Base-by-base conservation (phyloP, 164 flowering plant species). In the Akebia trifoliata region DNA sequence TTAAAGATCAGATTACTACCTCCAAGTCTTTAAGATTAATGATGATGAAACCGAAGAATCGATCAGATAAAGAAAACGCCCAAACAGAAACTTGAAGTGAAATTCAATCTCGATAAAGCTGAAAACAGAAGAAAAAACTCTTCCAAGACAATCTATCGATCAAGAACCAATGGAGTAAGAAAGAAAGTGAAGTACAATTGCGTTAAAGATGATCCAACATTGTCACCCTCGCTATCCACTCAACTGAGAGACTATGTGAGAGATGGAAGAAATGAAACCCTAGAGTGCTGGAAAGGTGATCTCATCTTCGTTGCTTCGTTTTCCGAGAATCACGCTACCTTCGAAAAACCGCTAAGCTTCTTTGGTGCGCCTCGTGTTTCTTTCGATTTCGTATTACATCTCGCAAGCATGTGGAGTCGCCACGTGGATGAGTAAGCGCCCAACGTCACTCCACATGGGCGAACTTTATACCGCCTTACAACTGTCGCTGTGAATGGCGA, bases 191-290 rank as follows among this genome's bases (percentile, higher is more conserved):
- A 10, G 10, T 17, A 10, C 18, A 11, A 11, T 15, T 31, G 38
- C 38, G 11, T 30, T 31, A 5, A 18, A 18, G 21, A 12, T 43
- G 18, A 11, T 21, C 24, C 24, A 9, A 9, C 9, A 18, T 18
- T 8, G 30, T 18, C 54, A 50, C 22, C 38, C 54, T 40, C 44
- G 20, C 37, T 31, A 18, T 50, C 54, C 24, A 31, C 38, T 50
- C 17, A 22, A 32, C 54, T 7, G 54, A 50, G 3, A 18, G 3
- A 31, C 15, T 18, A 30, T 7, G 3, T 2, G 8, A 1, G 25
- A 9, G 25, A n/a, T 8, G 24, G 39, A 32, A 30, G 24, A 51
- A 32, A 31, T 11, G 39, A 51, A 51, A 51, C 22, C 34, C 38
- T 17, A 17, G 39, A 32, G 20, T 31, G 14, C 10, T 3, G 30